Evolutionary conservation across 164 flowering plant species (phyloP), one percentile per base, ranked within the genome.

Genomic region (Echeveria elegans): DNA sequence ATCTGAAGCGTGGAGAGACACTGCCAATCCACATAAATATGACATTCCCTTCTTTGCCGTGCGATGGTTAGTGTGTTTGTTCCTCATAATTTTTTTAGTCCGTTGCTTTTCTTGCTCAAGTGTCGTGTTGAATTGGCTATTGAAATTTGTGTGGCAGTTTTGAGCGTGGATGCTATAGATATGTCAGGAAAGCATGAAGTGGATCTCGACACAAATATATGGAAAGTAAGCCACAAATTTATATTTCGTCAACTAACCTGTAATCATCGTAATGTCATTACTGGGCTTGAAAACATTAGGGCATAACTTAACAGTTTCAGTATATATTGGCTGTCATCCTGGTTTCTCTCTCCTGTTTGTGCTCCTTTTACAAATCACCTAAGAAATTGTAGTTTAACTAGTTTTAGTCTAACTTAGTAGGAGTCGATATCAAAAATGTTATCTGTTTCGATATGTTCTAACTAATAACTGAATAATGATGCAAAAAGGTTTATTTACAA

Each of bases 141-240:
- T 2, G 5, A 60, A 30, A 61, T 7, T 50, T 47, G 60, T 52
- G 48, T 59, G 80, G 81, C 89, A 94, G 99, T 94, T 37, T 58
- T 94, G 59, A 94, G 99, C 70, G 92, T 94, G 24, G 99, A 94
- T 81, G 99, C 99, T 45, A 89, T 94, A 69, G 99, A 94, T 72
- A 85, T 94, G 97, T 94, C 99, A 1, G 99, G 99, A 41, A 91
- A 94, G 75, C 97, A 94, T 83, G 99, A 94, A 84, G 99, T 94
- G 75, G 99, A 94, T 81, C 89, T 94, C 72, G 99, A 94, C 72
- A 94, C 99, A 68, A 94, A 86, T 74, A 88, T 94, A 66, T 94
- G 99, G 99, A 94, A 94, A 77, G 99, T 94, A 83, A 73, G 81
- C 59, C 60, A 38, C n/a, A 67, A 34, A 19, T 23, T 41, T 26